These are phyloP conservation scores for Claviceps paspali DNA, from an alignment of 2,329 filamentous ascomycete species.

Conservation along the genomic window DNA sequence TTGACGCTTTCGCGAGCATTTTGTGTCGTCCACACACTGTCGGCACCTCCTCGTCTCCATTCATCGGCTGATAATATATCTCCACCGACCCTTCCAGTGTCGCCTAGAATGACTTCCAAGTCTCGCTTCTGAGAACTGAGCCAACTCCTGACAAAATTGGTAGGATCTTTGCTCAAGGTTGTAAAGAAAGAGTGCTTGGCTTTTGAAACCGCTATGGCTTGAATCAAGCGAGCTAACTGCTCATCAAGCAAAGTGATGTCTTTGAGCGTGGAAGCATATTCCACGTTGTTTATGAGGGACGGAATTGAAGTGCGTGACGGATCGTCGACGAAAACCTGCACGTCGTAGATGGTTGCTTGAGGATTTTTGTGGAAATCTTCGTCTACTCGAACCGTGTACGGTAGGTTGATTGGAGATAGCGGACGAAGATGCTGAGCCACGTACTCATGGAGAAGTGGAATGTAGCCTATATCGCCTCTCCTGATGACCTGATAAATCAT, in stretches of 20 bases:
- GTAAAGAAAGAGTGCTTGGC: constrained; percentile 82
- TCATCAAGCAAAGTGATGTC: constrained; percentile 69
- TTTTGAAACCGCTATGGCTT: constrained; percentile 71
- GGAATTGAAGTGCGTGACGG: constrained; percentile 55
- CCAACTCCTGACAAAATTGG: constrained; percentile 75
- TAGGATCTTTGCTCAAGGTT: constrained; percentile 64
- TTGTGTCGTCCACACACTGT: constrained; percentile 40
- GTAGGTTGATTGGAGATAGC: constrained; percentile 66
- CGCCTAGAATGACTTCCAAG: constrained; percentile 74
- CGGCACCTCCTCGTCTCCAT: constrained; percentile 47
- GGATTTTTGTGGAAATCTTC: constrained; percentile 62
- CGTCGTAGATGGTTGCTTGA: constrained; percentile 73
- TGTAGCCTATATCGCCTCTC: constrained; percentile 61
- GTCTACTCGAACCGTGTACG: constrained; percentile 90
- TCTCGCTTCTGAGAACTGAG: constrained; percentile 82
- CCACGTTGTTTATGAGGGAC: constrained; percentile 51
- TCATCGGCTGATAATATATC: constrained; percentile 45
- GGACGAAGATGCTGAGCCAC: constrained; percentile 65
- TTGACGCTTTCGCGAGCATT: constrained; percentile 50
- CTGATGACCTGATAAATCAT: constrained; percentile 45
- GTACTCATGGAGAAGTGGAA: constrained; percentile 72
- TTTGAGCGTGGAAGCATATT: constrained; percentile 56
- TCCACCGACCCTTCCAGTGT: constrained; percentile 50
- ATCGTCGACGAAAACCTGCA: constrained; percentile 73
- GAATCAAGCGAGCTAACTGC: constrained; percentile 67